phyloP scores from a whole-genome alignment of 768 basidiomycete species.

The Pleurotus giganteus region DNA sequence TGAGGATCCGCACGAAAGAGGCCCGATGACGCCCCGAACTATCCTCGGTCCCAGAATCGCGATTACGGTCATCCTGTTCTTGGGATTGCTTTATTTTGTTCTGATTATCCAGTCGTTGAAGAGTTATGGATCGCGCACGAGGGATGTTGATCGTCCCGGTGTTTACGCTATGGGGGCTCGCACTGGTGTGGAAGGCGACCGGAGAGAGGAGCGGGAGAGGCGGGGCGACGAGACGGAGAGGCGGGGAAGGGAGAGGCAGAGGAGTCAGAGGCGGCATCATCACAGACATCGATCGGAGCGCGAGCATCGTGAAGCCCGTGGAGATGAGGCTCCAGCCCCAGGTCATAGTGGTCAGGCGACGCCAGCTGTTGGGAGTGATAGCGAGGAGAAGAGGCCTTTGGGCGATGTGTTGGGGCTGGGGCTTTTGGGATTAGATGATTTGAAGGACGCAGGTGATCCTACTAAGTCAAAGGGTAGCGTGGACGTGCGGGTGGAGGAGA shows the following conservation, averaged over 20 bases:
- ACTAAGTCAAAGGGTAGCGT: conserved; percentile 8
- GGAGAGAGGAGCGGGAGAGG: conserved; percentile 10
- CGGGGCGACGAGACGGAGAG: conserved; percentile 1
- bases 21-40: conserved; percentile 33
- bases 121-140: conserved; percentile 46
- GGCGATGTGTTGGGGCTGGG: neutral
- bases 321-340: neutral
- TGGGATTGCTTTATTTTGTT: conserved; percentile 61
- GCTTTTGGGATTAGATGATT: neutral
- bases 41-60: conserved; percentile 53
- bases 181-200: conserved; percentile 12
- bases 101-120: conserved; percentile 63
- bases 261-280: neutral
- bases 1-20: conserved; percentile 22
- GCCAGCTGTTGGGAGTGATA: neutral
- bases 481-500: conserved; percentile 5
- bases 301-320: neutral
- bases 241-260: conserved; percentile 6
- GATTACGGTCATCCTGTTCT: conserved; percentile 48
- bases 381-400: neutral
- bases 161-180: too few relatives aligned
- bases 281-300: neutral
- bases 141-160: neutral
- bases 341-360: neutral
- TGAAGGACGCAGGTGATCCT: neutral